A percentile compares a stretch with the other conserved stretches of the same genome.
Conservation (phyloP, 2,329 filamentous ascomycete species). For the Scytalidium sp. region DNA sequence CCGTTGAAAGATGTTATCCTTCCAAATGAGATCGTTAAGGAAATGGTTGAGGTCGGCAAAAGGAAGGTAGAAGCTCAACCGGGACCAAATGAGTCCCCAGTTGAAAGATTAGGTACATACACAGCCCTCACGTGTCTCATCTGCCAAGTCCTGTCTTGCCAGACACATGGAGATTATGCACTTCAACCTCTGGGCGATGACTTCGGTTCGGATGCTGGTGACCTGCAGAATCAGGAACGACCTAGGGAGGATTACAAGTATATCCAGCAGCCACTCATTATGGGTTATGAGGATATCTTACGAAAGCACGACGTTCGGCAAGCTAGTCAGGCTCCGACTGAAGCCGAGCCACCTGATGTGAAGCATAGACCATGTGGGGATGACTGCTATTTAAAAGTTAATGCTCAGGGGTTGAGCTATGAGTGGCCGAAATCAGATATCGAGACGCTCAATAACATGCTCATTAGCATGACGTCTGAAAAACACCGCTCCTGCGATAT, state of each 20-base stretch:
- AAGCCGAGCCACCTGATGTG: slow-evolving; percentile 3
- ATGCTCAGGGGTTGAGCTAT: background rate
- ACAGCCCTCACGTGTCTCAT: slow-evolving; percentile 22
- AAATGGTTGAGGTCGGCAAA: slow-evolving; percentile 15
- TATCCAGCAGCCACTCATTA: slow-evolving; percentile 11
- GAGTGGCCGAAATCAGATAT: slow-evolving; percentile 6
- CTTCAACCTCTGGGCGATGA: background rate
- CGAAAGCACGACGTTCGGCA: slow-evolving; percentile 12
- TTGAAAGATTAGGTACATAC: slow-evolving; percentile 16
- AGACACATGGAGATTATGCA: slow-evolving; percentile 24
- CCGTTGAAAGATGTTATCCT: slow-evolving; percentile 16
- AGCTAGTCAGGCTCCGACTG: slow-evolving; percentile 1
- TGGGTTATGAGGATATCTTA: slow-evolving; percentile 16
- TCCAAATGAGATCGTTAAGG: slow-evolving; percentile 14
- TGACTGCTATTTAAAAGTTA: slow-evolving; percentile 10
- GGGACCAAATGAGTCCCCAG: background rate
- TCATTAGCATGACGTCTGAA: slow-evolving; percentile 7
- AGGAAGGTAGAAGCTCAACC: background rate
- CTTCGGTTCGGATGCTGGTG: background rate
- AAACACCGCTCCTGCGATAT: slow-evolving; percentile 18
- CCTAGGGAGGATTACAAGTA: slow-evolving; percentile 11
- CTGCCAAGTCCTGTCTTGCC: slow-evolving; percentile 22
- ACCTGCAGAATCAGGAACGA: background rate
- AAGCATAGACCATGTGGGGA: slow-evolving; percentile 9
- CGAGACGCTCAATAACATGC: slow-evolving; percentile 6